Conservation (phyloP, 371 early-diverging fungal species). For the Coemansia sp. region DNA sequence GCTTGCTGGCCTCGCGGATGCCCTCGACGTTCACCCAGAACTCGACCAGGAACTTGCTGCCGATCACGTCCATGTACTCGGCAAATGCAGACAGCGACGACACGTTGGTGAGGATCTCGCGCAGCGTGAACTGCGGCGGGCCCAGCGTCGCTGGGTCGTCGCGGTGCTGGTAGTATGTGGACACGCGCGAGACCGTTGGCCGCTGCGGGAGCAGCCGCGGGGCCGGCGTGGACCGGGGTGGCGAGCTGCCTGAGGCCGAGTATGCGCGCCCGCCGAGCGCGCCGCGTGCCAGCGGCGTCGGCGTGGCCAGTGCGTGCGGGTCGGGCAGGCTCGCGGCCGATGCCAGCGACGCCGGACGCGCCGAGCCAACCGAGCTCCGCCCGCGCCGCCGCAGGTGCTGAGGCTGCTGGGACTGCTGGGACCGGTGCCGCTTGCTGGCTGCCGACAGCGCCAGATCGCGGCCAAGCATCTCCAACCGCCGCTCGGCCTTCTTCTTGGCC, state of each 20-base stretch:
- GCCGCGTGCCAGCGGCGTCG: background rate
- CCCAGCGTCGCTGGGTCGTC: slow-evolving; percentile 39
- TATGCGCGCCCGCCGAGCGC: background rate
- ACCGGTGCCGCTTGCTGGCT: background rate
- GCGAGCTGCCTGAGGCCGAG: background rate
- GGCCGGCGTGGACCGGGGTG: background rate
- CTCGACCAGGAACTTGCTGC: slow-evolving; percentile 64
- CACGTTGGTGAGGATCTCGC: slow-evolving; percentile 64
- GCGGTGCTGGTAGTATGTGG: slow-evolving; percentile 48
- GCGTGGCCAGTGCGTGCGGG: background rate
- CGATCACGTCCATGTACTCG: slow-evolving; percentile 78
- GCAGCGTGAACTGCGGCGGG: slow-evolving; percentile 50
- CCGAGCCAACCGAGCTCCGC: background rate
- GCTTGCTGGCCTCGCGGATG: slow-evolving; percentile 47
- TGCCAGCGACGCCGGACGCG: slow-evolving; percentile 4
- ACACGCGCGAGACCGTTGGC: slow-evolving; percentile 39
- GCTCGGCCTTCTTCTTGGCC: slow-evolving; percentile 76
- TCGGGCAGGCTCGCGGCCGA: slow-evolving; percentile 3
- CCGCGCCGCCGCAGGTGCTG: background rate
- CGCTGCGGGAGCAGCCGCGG: background rate
- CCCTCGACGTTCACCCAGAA: slow-evolving; percentile 78
- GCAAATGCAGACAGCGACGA: slow-evolving; percentile 73
- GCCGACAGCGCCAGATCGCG: slow-evolving; percentile 9
- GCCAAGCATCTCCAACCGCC: slow-evolving; percentile 63
- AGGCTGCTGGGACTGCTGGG: background rate